phyloP scores from a whole-genome alignment of 441 rosid species.

The Euphorbia celastroides region DNA sequence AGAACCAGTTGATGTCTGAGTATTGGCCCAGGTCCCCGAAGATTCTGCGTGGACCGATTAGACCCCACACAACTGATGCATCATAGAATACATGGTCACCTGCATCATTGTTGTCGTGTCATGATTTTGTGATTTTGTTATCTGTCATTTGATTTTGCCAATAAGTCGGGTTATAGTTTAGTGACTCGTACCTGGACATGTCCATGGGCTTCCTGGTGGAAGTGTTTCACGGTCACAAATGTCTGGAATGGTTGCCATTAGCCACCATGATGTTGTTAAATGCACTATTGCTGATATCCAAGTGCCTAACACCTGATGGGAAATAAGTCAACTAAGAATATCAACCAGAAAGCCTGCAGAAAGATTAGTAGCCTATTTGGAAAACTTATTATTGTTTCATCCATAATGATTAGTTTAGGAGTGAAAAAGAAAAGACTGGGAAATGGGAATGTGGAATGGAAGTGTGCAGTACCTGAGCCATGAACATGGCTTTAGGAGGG shows the following conservation, averaged over 20 bases:
- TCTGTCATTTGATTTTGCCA: too few relatives aligned
- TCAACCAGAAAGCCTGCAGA: too few relatives aligned
- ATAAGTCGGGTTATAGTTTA: too few relatives aligned
- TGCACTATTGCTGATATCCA: constrained; percentile 60
- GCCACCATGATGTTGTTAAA: constrained; percentile 88
- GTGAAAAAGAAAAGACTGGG: too few relatives aligned
- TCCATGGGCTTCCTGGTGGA: constrained; percentile 63
- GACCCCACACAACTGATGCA: constrained; percentile 93
- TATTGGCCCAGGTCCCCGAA: constrained; percentile 78
- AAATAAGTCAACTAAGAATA: too few relatives aligned
- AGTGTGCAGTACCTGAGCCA: constrained; percentile 60
- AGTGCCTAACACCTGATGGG: constrained; percentile 65
- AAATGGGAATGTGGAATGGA: too few relatives aligned
- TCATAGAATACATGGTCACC: constrained; percentile 79
- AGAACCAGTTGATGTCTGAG: constrained; percentile 77
- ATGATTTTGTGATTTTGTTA: too few relatives aligned
- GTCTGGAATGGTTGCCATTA: constrained; percentile 65
- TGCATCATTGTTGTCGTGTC: constrained; percentile 5
- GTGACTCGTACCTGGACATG: constrained; percentile 49
- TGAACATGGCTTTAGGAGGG: constrained; percentile 88
- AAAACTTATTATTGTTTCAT: too few relatives aligned
- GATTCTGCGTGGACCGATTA: constrained; percentile 78
- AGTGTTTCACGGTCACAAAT: constrained; percentile 52
- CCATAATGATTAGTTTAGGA: too few relatives aligned
- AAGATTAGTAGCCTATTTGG: too few relatives aligned